Base-by-base conservation (phyloP, 2,329 filamentous ascomycete genomes). In the Sclerotinia subarctica region DNA sequence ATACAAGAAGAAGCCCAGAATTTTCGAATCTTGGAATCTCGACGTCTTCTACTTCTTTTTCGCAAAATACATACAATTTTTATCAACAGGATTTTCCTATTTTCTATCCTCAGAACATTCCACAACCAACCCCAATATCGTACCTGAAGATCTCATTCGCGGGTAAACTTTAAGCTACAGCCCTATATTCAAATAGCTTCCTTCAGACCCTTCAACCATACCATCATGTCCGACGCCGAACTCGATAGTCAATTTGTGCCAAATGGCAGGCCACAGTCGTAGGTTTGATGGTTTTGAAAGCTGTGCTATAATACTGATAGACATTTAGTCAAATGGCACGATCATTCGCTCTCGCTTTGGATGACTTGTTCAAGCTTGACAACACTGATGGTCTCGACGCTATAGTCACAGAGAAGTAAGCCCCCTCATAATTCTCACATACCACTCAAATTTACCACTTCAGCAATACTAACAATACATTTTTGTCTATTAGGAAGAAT, bases 351-450 rank as follows among this genome's bases (percentile, higher is more conserved):
- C 84, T 88, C 56, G 92, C 94, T 78, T 84, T 97, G 70, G 91
- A 94, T 82, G 90, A 93, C 78, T 90, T 96, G 74, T 97, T 97
- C 82, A 90, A 91, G 76, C 89, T 97, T 77, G 92, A 95, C 74
- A 90, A 88, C 79, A 90, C 89, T 73, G 87, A 90, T 76, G 86
- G 90, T 70, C 84, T 96, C 47, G 87, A 91, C 76, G 84, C 90
- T 78, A 87, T 90, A 73, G 87, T 97, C 70, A 86, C 92, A 77
- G 86, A 92, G 79, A 94, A 94, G 94, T 97, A 69, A 53, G 69
- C 63, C 46, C 60, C 46, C 17, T 59, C 56, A 64, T 35, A 7
- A 56, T 26, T 47, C 7, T 29, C n/a, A 19, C 21, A 24, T 47
- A 53, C 42, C 58, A 42, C 38, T 29, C 64, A 68, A 26, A 68